Evolutionary conservation across 345 rosid genomes (phyloP), one percentile per base, ranked within the genome.

Genomic region (Hibiscus syriacus): DNA sequence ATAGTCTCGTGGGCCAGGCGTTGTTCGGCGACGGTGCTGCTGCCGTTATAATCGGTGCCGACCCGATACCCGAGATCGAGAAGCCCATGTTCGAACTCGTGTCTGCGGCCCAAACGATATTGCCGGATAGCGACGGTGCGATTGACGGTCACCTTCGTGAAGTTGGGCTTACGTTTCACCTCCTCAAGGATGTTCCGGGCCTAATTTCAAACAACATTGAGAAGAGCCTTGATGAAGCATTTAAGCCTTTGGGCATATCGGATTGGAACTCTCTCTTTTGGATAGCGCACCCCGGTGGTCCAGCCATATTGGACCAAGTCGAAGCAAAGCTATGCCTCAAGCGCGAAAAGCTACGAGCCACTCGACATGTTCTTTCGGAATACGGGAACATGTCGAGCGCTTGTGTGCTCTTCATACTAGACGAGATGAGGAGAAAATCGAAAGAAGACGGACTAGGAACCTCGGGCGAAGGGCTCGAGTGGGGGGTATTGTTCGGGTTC

Each of bases 241-340:
- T 83, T 55, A 5, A 72, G 10, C 82, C 84, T 1, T 45, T 80
- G 55, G 81, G 81, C 13, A 80, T 80, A 55, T 63, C 77, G 0
- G 86, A 82, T 50, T 80, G 82, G 83, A 80, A 82, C 82, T 82
- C 86, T 0, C 30, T 82, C 25, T 80, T 82, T 48, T 80, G 76
- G 81, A 74, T 78, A 1, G 80, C 76, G 2, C 86, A 83, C 41
- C 84, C 86, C 0, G 86, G 86, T 34, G 86, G 84, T 0, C 82
- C 80, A 0, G 80, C 80, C 9, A 78, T 83, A 45, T 63, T 83
- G 0, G 82, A 83, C 71, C 73, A 43, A 1, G 76, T 83, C 13
- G 86, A 83, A 68, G 58, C 16, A 0, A 74, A 70, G 57, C 13
- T 83, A 34, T 72, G 63, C 14, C 78, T 83, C 4, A 72, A 73